These are phyloP conservation scores for Nicotiana attenuata DNA, from an alignment of 257 asterid species.

Conservation along the genomic window DNA sequence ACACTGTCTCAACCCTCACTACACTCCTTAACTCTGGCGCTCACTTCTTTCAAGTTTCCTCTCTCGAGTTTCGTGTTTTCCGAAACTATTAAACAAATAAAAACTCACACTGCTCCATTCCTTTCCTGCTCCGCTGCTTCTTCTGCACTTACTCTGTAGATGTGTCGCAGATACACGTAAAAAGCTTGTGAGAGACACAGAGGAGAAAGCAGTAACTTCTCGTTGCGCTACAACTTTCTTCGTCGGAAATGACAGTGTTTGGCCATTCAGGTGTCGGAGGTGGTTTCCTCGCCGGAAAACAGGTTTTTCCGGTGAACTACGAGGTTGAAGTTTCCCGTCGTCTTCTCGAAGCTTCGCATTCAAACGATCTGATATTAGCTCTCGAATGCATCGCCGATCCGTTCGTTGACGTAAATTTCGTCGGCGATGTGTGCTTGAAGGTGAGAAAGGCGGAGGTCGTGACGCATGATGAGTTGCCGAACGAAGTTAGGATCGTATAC, in stretches of 20 bases:
- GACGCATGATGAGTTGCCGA: conserved; percentile 45
- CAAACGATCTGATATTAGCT: conserved; percentile 49
- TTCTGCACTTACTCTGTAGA: neutral
- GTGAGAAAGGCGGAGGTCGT: conserved; percentile 47
- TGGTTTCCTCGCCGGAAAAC: conserved; percentile 55
- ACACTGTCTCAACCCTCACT: neutral
- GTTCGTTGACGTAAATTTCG: conserved; percentile 63
- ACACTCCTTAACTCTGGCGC: conserved; percentile 27
- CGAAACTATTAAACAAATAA: conserved; percentile 1
- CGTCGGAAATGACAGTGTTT: conserved; percentile 34
- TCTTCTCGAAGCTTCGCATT: conserved; percentile 53
- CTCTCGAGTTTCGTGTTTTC: conserved; percentile 17
- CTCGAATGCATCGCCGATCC: conserved; percentile 56
- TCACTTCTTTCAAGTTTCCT: conserved; percentile 45
- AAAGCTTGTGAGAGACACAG: neutral
- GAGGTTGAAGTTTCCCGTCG: conserved; percentile 69
- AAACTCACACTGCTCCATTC: conserved; percentile 11
- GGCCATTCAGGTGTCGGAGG: conserved; percentile 43
- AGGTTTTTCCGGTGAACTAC: conserved; percentile 70
- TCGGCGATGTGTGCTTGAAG: conserved; percentile 61
- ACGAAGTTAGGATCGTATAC: conserved; percentile 41
- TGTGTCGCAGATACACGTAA: neutral
- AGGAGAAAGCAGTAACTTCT: neutral
- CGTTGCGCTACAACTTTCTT: neutral
- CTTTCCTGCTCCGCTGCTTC: conserved; percentile 12